These are phyloP conservation scores for Bocquillonia castaneifolia DNA, from an alignment of 441 rosid genomes.

Conservation along the genomic window DNA sequence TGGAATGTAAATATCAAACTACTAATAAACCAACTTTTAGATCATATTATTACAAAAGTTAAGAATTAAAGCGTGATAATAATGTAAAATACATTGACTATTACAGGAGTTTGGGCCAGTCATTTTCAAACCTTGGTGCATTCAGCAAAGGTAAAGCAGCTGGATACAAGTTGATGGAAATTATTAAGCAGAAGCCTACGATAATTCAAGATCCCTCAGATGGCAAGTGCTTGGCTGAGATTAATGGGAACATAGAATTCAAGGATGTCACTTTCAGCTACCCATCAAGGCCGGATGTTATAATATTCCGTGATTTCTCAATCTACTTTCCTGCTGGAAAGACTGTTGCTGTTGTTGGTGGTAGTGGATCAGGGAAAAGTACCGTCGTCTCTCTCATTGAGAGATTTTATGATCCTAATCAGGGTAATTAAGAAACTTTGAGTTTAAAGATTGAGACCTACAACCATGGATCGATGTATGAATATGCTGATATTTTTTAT, in stretches of 20 bases:
- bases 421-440: constrained; percentile 41
- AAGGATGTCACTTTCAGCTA: constrained; percentile 88
- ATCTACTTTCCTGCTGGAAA: constrained; percentile 93
- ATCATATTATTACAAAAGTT: background rate
- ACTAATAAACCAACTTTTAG: background rate
- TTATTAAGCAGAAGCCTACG: constrained; percentile 82
- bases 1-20: constrained; percentile 65
- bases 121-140: constrained; percentile 95
- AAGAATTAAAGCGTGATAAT: constrained; percentile 7
- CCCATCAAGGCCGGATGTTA: constrained; percentile 94
- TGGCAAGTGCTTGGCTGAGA: constrained; percentile 67
- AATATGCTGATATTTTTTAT: constrained; percentile 18
- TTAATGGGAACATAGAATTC: constrained; percentile 88
- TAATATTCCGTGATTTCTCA: constrained; percentile 74
- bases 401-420: constrained; percentile 90
- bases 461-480: background rate
- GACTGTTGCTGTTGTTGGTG: constrained; percentile 95
- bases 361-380: constrained; percentile 97
- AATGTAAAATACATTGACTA: constrained; percentile 9
- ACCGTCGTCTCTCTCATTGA: constrained; percentile 92
- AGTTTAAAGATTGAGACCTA: constrained; percentile 5
- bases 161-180: constrained; percentile 92
- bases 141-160: constrained; percentile 98
- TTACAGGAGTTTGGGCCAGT: constrained; percentile 97
- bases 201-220: constrained; percentile 64